These are phyloP conservation scores for Xylariaceae sp. DNA, from an alignment of 2,329 filamentous ascomycete genomes.

Conservation along the genomic window DNA sequence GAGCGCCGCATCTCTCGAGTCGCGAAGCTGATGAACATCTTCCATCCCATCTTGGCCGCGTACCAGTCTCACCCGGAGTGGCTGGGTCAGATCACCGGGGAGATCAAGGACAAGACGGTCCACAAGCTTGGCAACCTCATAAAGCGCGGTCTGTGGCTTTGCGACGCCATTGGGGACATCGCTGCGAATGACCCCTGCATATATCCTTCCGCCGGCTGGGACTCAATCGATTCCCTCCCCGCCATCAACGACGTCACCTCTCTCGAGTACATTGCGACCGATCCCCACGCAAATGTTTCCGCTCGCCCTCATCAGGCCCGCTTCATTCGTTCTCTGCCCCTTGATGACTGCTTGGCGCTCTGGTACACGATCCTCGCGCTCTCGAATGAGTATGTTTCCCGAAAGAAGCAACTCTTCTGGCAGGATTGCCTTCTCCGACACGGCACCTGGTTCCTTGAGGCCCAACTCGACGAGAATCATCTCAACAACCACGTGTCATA, in stretches of 20 bases:
- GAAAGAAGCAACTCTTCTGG: slow-evolving; percentile 19
- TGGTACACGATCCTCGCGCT: slow-evolving; percentile 16
- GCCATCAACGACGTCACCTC: slow-evolving; percentile 7
- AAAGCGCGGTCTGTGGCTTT: slow-evolving; percentile 21
- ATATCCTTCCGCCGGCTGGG: not conserved
- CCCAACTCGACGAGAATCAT: no score
- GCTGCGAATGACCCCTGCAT: slow-evolving; percentile 17
- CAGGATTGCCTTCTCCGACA: slow-evolving; percentile 28
- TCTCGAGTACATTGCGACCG: slow-evolving; percentile 4
- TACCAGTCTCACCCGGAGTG: no score
- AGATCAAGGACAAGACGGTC: slow-evolving; percentile 10
- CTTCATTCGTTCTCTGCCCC: slow-evolving; percentile 20
- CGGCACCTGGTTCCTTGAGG: slow-evolving; percentile 29
- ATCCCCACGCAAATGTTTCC: slow-evolving; percentile 15
- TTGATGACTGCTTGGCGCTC: slow-evolving; percentile 20
- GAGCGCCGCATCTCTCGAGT: slow-evolving; percentile 21
- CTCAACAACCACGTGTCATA: no score
- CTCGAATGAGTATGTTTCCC: slow-evolving; percentile 5
- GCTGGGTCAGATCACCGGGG: slow-evolving; percentile 9
- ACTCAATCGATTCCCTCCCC: no score
- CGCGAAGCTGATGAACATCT: slow-evolving; percentile 12
- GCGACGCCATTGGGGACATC: slow-evolving; percentile 28
- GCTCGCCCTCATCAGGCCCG: slow-evolving; percentile 20
- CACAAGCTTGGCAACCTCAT: no score
- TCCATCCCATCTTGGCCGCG: slow-evolving; percentile 3